phyloP scores from a whole-genome alignment of 2,329 filamentous ascomycete genomes.

The Fusarium algeriense region DNA sequence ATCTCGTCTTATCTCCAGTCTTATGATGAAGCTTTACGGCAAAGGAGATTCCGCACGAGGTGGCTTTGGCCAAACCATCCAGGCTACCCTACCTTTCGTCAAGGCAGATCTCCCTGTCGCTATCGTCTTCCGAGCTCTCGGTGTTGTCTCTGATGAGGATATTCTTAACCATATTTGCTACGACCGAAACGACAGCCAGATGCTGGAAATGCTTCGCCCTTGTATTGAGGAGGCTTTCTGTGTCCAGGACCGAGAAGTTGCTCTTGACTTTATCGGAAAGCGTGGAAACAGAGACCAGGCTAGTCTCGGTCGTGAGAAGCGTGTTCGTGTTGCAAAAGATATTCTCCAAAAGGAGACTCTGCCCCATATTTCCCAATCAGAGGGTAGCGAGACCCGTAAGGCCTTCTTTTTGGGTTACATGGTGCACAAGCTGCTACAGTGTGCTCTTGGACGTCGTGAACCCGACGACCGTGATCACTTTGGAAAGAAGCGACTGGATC shows the following conservation, averaged over 20 bases:
- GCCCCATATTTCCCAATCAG: constrained; percentile 94
- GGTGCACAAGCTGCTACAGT: constrained; percentile 95
- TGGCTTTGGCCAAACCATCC: constrained; percentile 87
- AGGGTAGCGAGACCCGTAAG: constrained; percentile 95
- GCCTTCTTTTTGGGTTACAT: constrained; percentile 99
- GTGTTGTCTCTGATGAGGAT: constrained; percentile 96
- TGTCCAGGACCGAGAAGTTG: constrained; percentile 94
- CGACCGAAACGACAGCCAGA: constrained; percentile 92
- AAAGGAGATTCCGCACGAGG: constrained; percentile 84
- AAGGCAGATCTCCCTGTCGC: constrained; percentile 94
- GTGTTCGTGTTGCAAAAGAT: constrained; percentile 91
- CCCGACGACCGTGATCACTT: constrained; percentile 99
- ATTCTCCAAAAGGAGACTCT: constrained; percentile 97
- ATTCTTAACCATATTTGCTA: constrained; percentile 99
- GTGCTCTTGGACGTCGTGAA: constrained; percentile 90
- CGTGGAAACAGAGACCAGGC: constrained; percentile 74
- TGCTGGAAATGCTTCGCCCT: constrained; percentile 97
- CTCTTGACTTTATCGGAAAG: constrained; percentile 94
- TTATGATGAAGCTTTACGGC: constrained; percentile 89
- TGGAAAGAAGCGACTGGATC: constrained; percentile 96
- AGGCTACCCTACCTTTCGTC: constrained; percentile 92
- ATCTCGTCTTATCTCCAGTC: constrained; percentile 91
- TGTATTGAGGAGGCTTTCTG: constrained; percentile 98
- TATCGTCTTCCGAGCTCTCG: constrained; percentile 94
- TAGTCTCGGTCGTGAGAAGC: constrained; percentile 83